These are phyloP conservation scores for Dissophora ornata DNA, from an alignment of 192 early-diverging fungal species.

Conservation along the genomic window DNA sequence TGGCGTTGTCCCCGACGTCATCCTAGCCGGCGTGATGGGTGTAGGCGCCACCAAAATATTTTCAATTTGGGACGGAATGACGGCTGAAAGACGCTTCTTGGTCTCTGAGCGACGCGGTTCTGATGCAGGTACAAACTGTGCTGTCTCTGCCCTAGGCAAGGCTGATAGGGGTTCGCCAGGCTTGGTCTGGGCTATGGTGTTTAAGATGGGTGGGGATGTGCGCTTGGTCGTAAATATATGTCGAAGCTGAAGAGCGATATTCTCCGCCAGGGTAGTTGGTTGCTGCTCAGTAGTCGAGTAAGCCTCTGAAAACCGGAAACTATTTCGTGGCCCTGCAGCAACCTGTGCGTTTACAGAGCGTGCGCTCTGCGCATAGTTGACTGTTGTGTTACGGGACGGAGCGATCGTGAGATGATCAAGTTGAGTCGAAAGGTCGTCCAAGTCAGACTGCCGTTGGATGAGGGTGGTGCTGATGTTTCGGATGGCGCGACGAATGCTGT, in stretches of 20 bases:
- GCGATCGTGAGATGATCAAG: constrained; percentile 34
- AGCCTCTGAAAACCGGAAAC: neutral
- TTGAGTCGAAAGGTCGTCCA: constrained; percentile 50
- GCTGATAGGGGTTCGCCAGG: constrained; percentile 9
- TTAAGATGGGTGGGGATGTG: constrained; percentile 14
- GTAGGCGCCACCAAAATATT: neutral
- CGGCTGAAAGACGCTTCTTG: constrained; percentile 32
- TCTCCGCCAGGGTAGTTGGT: constrained; percentile 16
- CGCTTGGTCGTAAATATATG: constrained; percentile 18
- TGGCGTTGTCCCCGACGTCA: neutral
- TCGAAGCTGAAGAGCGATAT: constrained; percentile 22
- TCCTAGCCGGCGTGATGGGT: neutral
- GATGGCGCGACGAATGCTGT: constrained; percentile 61
- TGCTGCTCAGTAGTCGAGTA: neutral
- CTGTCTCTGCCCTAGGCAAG: constrained; percentile 13
- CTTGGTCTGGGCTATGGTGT: neutral
- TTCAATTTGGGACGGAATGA: constrained; percentile 9
- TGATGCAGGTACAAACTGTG: constrained; percentile 27
- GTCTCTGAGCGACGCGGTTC: constrained; percentile 44
- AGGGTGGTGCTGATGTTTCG: constrained; percentile 53
- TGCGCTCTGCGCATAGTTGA: neutral
- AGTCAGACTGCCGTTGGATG: constrained; percentile 56
- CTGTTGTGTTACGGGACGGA: constrained; percentile 1
- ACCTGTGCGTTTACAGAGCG: neutral
- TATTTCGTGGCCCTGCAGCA: neutral